A percentile compares a stretch with the other conserved stretches of the same genome.
phyloP scores from a whole-genome alignment of 768 basidiomycete species.

The Termitomyces sp. region DNA sequence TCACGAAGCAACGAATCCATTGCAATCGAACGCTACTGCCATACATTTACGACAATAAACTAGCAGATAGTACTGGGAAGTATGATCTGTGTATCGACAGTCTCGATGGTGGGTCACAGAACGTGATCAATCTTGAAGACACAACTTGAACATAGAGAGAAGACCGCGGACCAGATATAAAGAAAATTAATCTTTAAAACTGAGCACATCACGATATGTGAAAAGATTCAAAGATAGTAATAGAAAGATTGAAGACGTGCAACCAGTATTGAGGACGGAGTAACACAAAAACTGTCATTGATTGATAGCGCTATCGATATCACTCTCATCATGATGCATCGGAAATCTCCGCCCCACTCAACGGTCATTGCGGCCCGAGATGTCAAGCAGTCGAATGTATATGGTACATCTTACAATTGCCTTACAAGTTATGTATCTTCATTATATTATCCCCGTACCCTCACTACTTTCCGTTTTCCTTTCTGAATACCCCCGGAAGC shows the following conservation, averaged over 20 bases:
- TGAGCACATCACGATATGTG: background rate
- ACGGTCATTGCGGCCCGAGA: background rate
- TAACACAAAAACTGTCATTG: background rate
- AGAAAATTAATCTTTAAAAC: background rate
- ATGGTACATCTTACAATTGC: background rate
- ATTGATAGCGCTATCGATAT: background rate
- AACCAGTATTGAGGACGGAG: background rate
- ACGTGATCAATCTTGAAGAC: background rate
- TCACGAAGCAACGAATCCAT: conserved; percentile 6
- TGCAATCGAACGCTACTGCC: conserved; percentile 8
- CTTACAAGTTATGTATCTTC: conserved; percentile 1
- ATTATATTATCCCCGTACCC: conserved; percentile 52
- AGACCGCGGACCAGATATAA: background rate
- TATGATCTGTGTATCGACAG: conserved; percentile 10
- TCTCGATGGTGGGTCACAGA: background rate
- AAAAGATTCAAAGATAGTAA: background rate
- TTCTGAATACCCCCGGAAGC: conserved; percentile 48
- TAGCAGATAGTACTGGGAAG: background rate
- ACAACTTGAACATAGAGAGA: background rate
- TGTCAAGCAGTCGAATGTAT: background rate
- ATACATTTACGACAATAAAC: background rate
- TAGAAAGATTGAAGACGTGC: background rate
- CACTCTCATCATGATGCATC: background rate
- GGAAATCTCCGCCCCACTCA: conserved; percentile 7
- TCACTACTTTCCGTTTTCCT: conserved; percentile 76